These are phyloP conservation scores for Ogataea salicorniae DNA, from an alignment of 805 yeast genomes.

Conservation along the genomic window DNA sequence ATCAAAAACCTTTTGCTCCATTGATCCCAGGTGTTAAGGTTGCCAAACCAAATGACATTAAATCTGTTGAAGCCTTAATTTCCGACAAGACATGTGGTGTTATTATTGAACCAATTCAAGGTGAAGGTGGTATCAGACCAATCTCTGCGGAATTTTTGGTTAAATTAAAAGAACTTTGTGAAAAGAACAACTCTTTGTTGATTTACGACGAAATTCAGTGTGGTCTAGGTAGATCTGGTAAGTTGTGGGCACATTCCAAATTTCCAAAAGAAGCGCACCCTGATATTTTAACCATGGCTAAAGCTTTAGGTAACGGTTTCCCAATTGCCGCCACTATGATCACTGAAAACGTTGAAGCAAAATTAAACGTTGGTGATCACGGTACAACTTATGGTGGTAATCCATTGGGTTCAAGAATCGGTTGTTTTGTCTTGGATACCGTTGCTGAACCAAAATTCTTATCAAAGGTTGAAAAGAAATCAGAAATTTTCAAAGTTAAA, in stretches of 20 bases:
- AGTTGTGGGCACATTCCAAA: slow-evolving; percentile 84
- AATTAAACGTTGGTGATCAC: slow-evolving; percentile 85
- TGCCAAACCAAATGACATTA: slow-evolving; percentile 58
- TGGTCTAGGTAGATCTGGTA: slow-evolving; percentile 91
- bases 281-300: slow-evolving; percentile 90
- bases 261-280: slow-evolving; percentile 83
- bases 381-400: slow-evolving; percentile 98
- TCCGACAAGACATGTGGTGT: slow-evolving; percentile 78
- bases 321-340: slow-evolving; percentile 95
- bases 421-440: slow-evolving; percentile 65
- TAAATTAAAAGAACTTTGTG: slow-evolving; percentile 62
- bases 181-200: slow-evolving; percentile 62
- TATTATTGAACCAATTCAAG: slow-evolving; percentile 95
- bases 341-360: slow-evolving; percentile 68
- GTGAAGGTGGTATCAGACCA: slow-evolving; percentile 91
- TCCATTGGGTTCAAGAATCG: slow-evolving; percentile 84
- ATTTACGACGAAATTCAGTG: slow-evolving; percentile 96
- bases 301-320: slow-evolving; percentile 94
- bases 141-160: slow-evolving; percentile 59
- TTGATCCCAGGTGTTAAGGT: slow-evolving; percentile 82
- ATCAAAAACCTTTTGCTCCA: slow-evolving; percentile 87
- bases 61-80: slow-evolving; percentile 51
- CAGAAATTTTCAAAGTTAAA: slow-evolving; percentile 49
- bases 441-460: slow-evolving; percentile 60
- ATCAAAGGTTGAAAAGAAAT: slow-evolving; percentile 52